Base-by-base conservation (phyloP, 306 rosid genomes). In the Sindora glabra region DNA sequence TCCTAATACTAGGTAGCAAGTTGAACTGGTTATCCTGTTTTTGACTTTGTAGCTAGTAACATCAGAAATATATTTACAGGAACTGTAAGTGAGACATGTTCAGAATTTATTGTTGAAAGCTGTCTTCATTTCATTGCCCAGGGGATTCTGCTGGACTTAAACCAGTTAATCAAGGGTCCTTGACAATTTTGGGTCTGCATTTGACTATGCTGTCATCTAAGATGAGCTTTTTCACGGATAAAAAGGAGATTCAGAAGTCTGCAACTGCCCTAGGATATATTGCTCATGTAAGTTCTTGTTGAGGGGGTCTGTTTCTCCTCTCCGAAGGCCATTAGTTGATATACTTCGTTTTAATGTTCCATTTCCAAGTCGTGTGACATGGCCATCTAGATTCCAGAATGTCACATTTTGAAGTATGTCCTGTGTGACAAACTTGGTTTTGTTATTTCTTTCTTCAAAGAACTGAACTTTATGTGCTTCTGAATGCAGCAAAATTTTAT, bases 241-340 rank as follows among this genome's bases (percentile, higher is more conserved):
- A 92, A 80, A 92, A 86, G 79, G 97, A 85, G 75, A 82, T 80
- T 68, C 96, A 86, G 76, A 84, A 56, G 72, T 83, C 95, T 79
- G 87, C 99, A 71, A 82, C 95, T 54, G 86, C 97, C 75, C 77
- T 92, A 63, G 99, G 97, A 78, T 92, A 86, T 59, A 90, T 75
- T 23, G 90, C 87, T 16, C 97, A 92, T 46, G 99, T 92, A 74
- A 73, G 99, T 81, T 57, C 59, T 56, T 11, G 33, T 26, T n/a
- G n/a, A n/a, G n/a, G n/a, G n/a, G n/a, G n/a, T 9, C 37, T 72
- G 47, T 9, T 29, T 9, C 34, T 29, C 8, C 34, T 29, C 1
- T 29, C 5, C 2, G 39, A 33, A 56, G 56, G 32, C 67, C 40
- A 45, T 64, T 21, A 12, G 18, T 64, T 56, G 32, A 56, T 50